Conservation (phyloP, 2,329 filamentous ascomycete genomes). For the Trichoderma semiorbis region DNA sequence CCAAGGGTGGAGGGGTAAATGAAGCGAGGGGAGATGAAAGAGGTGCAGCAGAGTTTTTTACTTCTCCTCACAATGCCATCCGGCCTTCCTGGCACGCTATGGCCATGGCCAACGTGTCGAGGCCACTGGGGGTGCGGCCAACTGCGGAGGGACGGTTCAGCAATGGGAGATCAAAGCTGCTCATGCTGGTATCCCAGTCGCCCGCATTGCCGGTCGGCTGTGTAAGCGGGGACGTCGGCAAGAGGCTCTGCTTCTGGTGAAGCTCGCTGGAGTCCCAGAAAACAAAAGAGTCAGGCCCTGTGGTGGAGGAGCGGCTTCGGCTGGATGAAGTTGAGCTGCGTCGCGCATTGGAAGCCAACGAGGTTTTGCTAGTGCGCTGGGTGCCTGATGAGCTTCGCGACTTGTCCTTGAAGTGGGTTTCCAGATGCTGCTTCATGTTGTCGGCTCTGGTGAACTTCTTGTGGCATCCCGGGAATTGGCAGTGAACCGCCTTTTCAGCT, state of each 20-base stretch:
- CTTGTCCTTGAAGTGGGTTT: slow-evolving; percentile 69
- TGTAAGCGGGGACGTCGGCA: slow-evolving; percentile 26
- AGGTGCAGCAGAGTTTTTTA: neutral
- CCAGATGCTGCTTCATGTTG: slow-evolving; percentile 84
- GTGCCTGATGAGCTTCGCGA: slow-evolving; percentile 41
- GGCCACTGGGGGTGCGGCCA: slow-evolving; percentile 45
- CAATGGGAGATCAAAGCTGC: slow-evolving; percentile 42
- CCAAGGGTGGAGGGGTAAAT: neutral
- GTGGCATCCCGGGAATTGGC: slow-evolving; percentile 65
- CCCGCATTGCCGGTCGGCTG: slow-evolving; percentile 34
- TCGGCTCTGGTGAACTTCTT: slow-evolving; percentile 80
- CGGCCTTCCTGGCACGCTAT: slow-evolving; percentile 49
- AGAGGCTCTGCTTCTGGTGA: slow-evolving; percentile 33
- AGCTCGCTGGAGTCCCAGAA: slow-evolving; percentile 42
- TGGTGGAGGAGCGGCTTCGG: slow-evolving; percentile 31
- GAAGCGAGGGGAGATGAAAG: neutral
- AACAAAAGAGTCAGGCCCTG: slow-evolving; percentile 26
- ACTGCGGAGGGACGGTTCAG: slow-evolving; percentile 42
- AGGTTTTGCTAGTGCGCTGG: slow-evolving; percentile 32
- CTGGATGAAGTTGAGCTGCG: slow-evolving; percentile 32
- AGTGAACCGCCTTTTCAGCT: slow-evolving; percentile 71
- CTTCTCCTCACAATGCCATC: neutral
- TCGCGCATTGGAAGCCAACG: slow-evolving; percentile 31
- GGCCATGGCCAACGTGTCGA: slow-evolving; percentile 54
- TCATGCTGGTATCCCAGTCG: slow-evolving; percentile 49